Percentiles rank a stretch among this genome's conserved stretches.
Conservation (phyloP, 805 yeast species). For the Nakazawaea populi region DNA sequence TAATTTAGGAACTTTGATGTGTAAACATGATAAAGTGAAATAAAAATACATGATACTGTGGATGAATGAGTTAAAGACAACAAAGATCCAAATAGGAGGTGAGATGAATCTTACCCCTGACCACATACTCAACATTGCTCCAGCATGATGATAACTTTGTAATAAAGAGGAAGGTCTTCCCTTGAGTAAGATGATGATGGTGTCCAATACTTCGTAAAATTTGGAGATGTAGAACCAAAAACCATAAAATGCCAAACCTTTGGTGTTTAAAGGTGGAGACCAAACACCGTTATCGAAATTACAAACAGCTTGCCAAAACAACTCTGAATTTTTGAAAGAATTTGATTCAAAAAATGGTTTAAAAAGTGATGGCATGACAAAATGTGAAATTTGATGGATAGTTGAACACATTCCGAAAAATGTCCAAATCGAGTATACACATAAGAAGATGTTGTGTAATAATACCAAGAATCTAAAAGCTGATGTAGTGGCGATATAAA, state of each 20-base stretch:
- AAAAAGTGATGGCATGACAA: constrained; percentile 23
- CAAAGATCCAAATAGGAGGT: constrained; percentile 79
- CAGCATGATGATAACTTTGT: constrained; percentile 74
- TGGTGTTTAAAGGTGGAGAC: constrained; percentile 22
- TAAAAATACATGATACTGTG: constrained; percentile 72
- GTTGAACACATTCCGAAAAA: constrained; percentile 57
- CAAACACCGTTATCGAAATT: constrained; percentile 57
- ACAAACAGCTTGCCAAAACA: constrained; percentile 59
- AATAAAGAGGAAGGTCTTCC: constrained; percentile 61
- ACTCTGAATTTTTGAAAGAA: constrained; percentile 24
- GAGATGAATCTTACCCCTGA: constrained; percentile 63
- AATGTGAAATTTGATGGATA: constrained; percentile 35
- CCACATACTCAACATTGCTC: constrained; percentile 82
- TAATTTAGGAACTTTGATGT: constrained; percentile 48
- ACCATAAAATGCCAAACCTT: constrained; percentile 51
- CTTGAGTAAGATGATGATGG: constrained; percentile 58
- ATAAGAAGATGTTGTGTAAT: constrained; percentile 54
- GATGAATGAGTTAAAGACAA: constrained; percentile 72
- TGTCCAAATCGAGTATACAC: constrained; percentile 68
- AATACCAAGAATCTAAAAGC: constrained; percentile 50
- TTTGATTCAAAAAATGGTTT: constrained; percentile 18
- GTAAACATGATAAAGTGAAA: constrained; percentile 54
- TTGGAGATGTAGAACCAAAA: constrained; percentile 66
- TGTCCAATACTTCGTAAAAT: constrained; percentile 68
- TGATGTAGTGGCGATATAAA: constrained; percentile 34